These are phyloP conservation scores for Vigna angularis DNA, from an alignment of 306 rosid species.

Conservation along the genomic window DNA sequence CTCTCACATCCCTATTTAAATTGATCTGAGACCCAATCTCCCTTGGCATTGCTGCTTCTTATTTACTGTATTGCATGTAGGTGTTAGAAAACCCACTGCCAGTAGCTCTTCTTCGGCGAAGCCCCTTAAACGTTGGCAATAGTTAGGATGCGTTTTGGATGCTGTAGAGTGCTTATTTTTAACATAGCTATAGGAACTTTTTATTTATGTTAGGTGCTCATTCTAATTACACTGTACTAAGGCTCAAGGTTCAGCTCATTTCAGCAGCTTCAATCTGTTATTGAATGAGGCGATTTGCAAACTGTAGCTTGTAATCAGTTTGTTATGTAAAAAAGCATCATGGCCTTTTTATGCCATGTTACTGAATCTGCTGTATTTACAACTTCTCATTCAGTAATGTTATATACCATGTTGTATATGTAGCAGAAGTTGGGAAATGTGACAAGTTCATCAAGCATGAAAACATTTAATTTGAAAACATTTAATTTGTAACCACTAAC, in stretches of 20 bases:
- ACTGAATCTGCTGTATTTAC: conserved; percentile 34
- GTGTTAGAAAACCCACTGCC: conserved; percentile 56
- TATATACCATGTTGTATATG: background rate
- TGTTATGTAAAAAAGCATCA: conserved; percentile 39
- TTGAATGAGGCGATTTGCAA: conserved; percentile 57
- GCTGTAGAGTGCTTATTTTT: conserved; percentile 45
- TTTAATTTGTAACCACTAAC: background rate
- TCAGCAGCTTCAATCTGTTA: conserved; percentile 54
- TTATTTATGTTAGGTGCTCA: conserved; percentile 47
- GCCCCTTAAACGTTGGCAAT: conserved; percentile 76
- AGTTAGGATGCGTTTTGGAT: conserved; percentile 47
- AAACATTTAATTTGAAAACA: background rate
- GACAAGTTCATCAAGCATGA: background rate
- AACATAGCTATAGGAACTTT: conserved; percentile 42
- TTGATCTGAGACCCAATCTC: conserved; percentile 18
- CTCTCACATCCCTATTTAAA: background rate
- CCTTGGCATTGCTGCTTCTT: conserved; percentile 32
- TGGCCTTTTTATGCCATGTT: conserved; percentile 32
- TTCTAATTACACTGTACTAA: conserved; percentile 39
- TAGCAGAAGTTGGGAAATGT: conserved; percentile 13
- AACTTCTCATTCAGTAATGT: background rate
- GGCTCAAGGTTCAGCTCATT: conserved; percentile 42
- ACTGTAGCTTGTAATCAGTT: conserved; percentile 54
- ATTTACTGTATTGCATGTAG: conserved; percentile 52
- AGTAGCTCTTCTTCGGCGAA: conserved; percentile 70